Evolutionary conservation across 2,329 filamentous ascomycete species (phyloP).

Genomic region (Fusarium coicis): DNA sequence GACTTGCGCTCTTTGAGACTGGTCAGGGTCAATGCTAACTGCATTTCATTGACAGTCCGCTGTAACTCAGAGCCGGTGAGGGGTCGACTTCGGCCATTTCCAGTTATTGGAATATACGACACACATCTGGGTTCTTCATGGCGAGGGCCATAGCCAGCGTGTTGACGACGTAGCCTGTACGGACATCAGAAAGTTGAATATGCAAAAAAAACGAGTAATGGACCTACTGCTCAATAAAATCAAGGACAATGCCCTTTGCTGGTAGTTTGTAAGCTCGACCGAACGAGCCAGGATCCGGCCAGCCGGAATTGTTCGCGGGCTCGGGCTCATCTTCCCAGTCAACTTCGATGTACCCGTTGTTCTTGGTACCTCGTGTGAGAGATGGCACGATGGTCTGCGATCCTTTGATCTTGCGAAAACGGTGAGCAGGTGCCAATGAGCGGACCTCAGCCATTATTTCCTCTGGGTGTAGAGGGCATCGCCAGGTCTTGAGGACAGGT

Average conservation of each 20-base stretch:
- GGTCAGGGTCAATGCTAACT: slow-evolving; percentile 72
- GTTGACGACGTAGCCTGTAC: slow-evolving; percentile 51
- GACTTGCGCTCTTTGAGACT: slow-evolving; percentile 64
- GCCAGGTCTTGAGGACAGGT: slow-evolving; percentile 82
- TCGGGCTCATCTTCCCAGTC: slow-evolving; percentile 69
- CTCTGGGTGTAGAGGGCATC: slow-evolving; percentile 87
- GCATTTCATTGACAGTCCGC: slow-evolving; percentile 69
- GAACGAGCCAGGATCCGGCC: slow-evolving; percentile 68
- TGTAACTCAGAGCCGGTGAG: slow-evolving; percentile 51
- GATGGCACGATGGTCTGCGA: slow-evolving; percentile 62
- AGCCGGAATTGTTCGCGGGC: slow-evolving; percentile 64
- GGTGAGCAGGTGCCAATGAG: slow-evolving; percentile 68
- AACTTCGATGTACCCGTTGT: slow-evolving; percentile 78
- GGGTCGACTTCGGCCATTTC: slow-evolving; percentile 32
- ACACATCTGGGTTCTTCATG: slow-evolving; percentile 47
- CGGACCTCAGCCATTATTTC: slow-evolving; percentile 74
- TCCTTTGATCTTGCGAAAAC: slow-evolving; percentile 69
- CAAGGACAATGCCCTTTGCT: slow-evolving; percentile 72
- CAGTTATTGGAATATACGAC: slow-evolving; percentile 41
- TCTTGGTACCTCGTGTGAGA: slow-evolving; percentile 71
- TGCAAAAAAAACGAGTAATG: not conserved
- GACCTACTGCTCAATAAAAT: slow-evolving; percentile 76
- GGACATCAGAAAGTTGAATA: slow-evolving; percentile 24
- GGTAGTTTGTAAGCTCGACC: slow-evolving; percentile 74
- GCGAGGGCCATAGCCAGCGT: slow-evolving; percentile 51